Percentiles rank a stretch among this genome's conserved stretches.
Evolutionary conservation across 1,139 yeast species (phyloP).

Genomic region (Blastobotrys elegans): DNA sequence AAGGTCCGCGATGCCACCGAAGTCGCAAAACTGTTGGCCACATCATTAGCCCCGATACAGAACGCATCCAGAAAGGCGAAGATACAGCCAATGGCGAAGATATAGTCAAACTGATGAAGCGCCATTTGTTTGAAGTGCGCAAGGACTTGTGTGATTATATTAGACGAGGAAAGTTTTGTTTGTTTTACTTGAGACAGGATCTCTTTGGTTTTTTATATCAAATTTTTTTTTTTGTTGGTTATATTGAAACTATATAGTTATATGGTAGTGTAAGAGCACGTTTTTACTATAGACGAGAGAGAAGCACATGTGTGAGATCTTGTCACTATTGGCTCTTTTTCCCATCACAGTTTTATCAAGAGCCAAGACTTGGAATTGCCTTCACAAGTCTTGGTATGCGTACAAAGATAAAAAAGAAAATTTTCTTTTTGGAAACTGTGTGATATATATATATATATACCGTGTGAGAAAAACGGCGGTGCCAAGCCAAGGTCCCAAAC

Average conservation of each 20-base stretch:
- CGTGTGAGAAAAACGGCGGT: no score
- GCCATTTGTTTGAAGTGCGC: conserved; percentile 32
- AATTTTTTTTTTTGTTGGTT: no score
- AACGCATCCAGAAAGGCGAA: conserved; percentile 79
- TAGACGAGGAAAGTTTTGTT: background rate
- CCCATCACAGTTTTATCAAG: background rate
- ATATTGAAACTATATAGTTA: no score
- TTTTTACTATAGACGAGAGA: background rate
- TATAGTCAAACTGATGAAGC: conserved; percentile 57
- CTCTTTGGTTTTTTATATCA: no score
- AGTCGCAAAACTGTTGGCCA: conserved; percentile 74
- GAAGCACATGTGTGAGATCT: background rate
- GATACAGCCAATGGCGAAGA: conserved; percentile 51
- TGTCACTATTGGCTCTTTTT: background rate
- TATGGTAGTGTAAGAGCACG: background rate
- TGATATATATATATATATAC: no score
- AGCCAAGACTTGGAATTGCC: background rate
- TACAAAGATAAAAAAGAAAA: background rate
- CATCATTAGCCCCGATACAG: conserved; percentile 81
- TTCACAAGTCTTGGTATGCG: background rate
- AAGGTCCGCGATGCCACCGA: conserved; percentile 61
- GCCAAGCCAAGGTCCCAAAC: no score
- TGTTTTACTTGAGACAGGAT: background rate
- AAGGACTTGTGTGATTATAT: background rate
- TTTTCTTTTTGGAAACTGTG: no score